These are phyloP conservation scores for Solanum sparsipilum DNA, from an alignment of 257 asterid genomes.

Conservation along the genomic window DNA sequence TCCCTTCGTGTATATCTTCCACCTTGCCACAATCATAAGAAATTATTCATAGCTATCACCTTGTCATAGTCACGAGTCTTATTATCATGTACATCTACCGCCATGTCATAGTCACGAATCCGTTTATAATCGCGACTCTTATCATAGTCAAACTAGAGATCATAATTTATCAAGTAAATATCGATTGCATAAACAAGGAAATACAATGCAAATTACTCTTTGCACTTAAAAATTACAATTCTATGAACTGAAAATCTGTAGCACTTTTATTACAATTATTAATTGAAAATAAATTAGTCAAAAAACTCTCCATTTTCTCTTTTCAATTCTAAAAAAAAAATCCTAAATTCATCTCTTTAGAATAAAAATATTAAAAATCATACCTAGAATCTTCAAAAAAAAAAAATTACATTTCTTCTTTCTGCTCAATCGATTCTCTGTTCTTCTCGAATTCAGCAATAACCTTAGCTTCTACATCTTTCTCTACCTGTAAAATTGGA, in stretches of 20 bases:
- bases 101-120: too few relatives aligned
- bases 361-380: neutral
- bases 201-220: neutral
- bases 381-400: neutral
- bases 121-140: neutral
- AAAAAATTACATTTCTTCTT: neutral
- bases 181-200: neutral
- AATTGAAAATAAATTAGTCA: neutral
- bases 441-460: conserved; percentile 25
- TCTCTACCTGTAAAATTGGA: conserved; percentile 57
- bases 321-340: neutral
- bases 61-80: too few relatives aligned
- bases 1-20: neutral
- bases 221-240: neutral
- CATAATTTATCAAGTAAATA: too few relatives aligned
- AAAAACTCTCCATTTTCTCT: neutral
- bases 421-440: neutral
- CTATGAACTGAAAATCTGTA: neutral
- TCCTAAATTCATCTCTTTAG: neutral
- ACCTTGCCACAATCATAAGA: too few relatives aligned
- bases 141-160: too few relatives aligned
- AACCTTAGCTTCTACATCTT: conserved; percentile 46
- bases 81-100: too few relatives aligned
- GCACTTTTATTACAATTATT: neutral
- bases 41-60: too few relatives aligned